Evolutionary conservation across 176 grass and related monocot species (phyloP), one percentile per base, ranked within the genome.

Genomic region (Triticum monococcum): DNA sequence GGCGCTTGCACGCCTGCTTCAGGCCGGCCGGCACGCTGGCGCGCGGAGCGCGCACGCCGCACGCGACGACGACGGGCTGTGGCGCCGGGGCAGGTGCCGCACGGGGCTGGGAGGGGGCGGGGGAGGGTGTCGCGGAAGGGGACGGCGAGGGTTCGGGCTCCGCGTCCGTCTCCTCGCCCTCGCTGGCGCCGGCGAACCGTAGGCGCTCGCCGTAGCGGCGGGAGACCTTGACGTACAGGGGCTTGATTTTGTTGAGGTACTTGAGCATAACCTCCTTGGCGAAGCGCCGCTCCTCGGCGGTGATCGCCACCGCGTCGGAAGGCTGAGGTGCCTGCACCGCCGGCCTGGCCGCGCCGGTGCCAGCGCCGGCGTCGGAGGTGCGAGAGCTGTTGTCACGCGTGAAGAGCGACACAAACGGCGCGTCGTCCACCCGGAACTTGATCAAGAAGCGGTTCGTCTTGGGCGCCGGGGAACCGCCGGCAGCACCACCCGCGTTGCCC

Each of bases 241-340:
- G 95, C 86, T 89, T 94, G 88, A 97, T 92, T 31, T 97, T 97
- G 88, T 83, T 97, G 10, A 97, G 75, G 76, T 97, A 97, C 95
- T 89, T 94, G 9, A 92, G 84, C 5, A 94, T 70, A 71, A 97
- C 86, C 85, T 97, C 95, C 88, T 91, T 97, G 0, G 88, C 90
- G 57, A 97, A 92, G 23, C 89, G 91, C 72, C 86, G 87, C 36
- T 97, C 92, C 72, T 97, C 95, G 7, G 88, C 90, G 1, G 80
- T 89, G 66, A 88, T 89, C 13, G 70, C 67, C 4, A 77, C 81
- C 14, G 77, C 74, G 1, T 68, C 86, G 30, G 76, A 78, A 0
- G 80, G 5, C 70, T 26, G 24, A 14, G 56, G 8, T 0, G 9
- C 56, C 45, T 46, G 78, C n/a, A 38, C 28, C 22, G 79, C 61